Percentiles rank a stretch among this genome's conserved stretches.
Evolutionary conservation across 2,329 filamentous ascomycete genomes (phyloP).

Genomic region (Apiospora koreana): DNA sequence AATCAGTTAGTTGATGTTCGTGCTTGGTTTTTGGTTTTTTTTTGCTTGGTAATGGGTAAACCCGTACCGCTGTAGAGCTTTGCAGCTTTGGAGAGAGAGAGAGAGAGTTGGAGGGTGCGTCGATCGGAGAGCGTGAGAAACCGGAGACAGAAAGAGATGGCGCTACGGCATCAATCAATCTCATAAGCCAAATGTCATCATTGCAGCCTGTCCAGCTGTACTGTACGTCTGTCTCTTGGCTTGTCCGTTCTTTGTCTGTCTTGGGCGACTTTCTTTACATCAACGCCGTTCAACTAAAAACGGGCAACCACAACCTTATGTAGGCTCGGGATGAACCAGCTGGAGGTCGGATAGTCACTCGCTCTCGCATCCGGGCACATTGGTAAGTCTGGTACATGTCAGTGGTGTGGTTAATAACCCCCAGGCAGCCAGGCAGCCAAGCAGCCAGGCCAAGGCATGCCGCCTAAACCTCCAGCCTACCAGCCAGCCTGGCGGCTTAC

Average conservation of each 20-base stretch:
- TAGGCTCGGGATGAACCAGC: not conserved
- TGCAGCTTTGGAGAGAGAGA: not conserved
- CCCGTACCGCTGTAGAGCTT: not conserved
- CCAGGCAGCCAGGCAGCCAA: too few relatives aligned
- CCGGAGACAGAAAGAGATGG: not conserved
- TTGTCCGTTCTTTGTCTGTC: not conserved
- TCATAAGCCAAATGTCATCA: constrained; percentile 1
- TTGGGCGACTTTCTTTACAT: not conserved
- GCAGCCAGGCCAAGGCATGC: not conserved
- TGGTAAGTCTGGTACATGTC: too few relatives aligned
- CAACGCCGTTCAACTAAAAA: not conserved
- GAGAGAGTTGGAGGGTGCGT: not conserved
- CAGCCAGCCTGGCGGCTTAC: too few relatives aligned
- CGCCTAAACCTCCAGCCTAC: too few relatives aligned
- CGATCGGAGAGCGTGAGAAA: not conserved
- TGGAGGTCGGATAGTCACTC: not conserved
- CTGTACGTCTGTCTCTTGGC: not conserved
- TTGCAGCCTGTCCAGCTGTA: not conserved
- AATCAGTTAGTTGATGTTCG: not conserved
- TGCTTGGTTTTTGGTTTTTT: not conserved
- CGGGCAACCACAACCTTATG: not conserved
- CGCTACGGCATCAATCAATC: not conserved
- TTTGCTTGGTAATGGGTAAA: too few relatives aligned
- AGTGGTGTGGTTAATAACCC: too few relatives aligned
- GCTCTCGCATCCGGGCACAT: not conserved